phyloP scores from a whole-genome alignment of 2,329 filamentous ascomycete species.

The Dissoconium aciculare region DNA sequence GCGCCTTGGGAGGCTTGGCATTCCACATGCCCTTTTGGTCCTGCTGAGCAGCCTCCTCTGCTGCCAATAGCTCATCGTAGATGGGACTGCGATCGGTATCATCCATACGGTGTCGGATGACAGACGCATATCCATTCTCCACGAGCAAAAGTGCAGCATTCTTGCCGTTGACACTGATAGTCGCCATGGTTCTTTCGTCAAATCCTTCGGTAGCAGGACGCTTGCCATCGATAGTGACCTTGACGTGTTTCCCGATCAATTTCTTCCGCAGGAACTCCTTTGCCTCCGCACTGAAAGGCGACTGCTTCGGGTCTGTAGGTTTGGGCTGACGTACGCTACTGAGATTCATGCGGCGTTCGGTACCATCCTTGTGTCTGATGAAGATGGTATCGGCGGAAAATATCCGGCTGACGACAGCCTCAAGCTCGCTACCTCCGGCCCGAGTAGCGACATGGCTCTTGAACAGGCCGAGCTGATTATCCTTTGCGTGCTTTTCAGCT shows the following conservation, averaged over 20 bases:
- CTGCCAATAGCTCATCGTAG: constrained; percentile 75
- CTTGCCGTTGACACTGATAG: constrained; percentile 66
- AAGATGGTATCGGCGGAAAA: constrained; percentile 80
- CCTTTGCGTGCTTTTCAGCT: constrained; percentile 75
- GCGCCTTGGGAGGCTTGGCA: constrained; percentile 68
- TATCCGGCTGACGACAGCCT: constrained; percentile 73
- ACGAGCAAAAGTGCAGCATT: constrained; percentile 75
- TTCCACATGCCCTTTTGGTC: constrained; percentile 93
- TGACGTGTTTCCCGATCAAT: constrained; percentile 90
- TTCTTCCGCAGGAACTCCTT: constrained; percentile 93
- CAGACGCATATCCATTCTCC: constrained; percentile 84
- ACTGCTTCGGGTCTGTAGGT: constrained; percentile 68
- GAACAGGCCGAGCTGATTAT: constrained; percentile 62
- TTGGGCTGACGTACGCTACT: constrained; percentile 93
- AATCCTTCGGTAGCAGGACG: constrained; percentile 81
- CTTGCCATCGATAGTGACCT: constrained; percentile 75
- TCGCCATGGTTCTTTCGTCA: constrained; percentile 88
- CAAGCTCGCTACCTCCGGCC: constrained; percentile 46
- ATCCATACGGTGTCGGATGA: constrained; percentile 88
- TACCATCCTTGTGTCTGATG: constrained; percentile 63
- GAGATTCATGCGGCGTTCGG: constrained; percentile 78
- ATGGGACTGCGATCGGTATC: constrained; percentile 87
- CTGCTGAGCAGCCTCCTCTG: constrained; percentile 67
- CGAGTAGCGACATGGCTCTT: constrained; percentile 62
- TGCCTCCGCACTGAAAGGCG: constrained; percentile 78